Conservation (phyloP, 139 green algal species). For the Coelastrella sp. region DNA sequence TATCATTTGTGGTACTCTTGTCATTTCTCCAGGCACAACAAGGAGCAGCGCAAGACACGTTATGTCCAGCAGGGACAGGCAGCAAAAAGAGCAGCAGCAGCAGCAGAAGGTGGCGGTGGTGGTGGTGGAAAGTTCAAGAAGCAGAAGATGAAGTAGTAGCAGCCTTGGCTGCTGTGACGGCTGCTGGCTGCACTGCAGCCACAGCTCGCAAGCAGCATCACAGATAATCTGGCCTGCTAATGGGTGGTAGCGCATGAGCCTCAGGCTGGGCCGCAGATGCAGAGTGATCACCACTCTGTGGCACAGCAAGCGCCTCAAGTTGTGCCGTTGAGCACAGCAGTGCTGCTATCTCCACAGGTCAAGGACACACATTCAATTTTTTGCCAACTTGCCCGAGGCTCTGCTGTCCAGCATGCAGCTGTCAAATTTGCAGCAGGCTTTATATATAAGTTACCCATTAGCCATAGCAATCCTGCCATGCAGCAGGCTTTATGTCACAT, state of each 20-base stretch:
- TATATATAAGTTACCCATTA: too few relatives aligned
- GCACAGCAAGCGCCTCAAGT: too few relatives aligned
- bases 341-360: too few relatives aligned
- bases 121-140: constrained; percentile 41
- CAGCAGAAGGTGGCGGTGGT: constrained; percentile 12
- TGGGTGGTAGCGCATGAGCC: not conserved
- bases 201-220: not conserved
- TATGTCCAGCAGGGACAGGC: constrained; percentile 64
- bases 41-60: constrained; percentile 81
- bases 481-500: too few relatives aligned
- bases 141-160: not conserved
- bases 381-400: too few relatives aligned
- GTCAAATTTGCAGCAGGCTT: too few relatives aligned
- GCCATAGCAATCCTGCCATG: too few relatives aligned
- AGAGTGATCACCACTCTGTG: too few relatives aligned
- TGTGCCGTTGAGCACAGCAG: too few relatives aligned
- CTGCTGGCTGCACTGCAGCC: not conserved
- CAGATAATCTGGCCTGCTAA: not conserved
- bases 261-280: too few relatives aligned
- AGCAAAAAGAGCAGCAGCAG: constrained; percentile 29
- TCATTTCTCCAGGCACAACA: constrained; percentile 54
- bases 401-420: too few relatives aligned
- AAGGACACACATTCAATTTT: too few relatives aligned
- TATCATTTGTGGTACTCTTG: not conserved
- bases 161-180: not conserved